Conservation (phyloP, 371 early-diverging fungal species). For the Haplosporangium sp. region DNA sequence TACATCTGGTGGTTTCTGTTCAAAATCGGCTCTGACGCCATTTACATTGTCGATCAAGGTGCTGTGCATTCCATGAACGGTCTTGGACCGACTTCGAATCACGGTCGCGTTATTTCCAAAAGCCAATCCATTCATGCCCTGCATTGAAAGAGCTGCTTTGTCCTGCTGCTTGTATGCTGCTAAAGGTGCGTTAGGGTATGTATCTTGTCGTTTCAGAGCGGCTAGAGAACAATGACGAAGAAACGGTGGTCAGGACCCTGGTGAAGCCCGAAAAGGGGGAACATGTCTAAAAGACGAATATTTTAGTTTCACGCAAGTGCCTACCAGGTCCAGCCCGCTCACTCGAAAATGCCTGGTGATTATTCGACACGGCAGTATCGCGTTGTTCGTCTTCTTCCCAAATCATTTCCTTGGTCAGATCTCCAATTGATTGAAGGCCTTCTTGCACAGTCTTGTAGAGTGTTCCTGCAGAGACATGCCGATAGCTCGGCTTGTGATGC, state of each 20-base stretch:
- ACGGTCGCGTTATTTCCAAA: conserved; percentile 24
- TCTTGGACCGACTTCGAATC: conserved; percentile 35
- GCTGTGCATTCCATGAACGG: conserved; percentile 10
- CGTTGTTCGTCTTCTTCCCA: conserved; percentile 2
- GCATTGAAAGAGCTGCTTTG: conserved; percentile 9
- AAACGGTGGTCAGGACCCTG: not conserved
- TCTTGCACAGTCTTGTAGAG: conserved; percentile 42
- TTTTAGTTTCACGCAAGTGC: not conserved
- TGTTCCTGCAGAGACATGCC: conserved; percentile 32
- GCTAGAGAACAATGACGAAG: not conserved
- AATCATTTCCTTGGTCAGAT: conserved; percentile 9
- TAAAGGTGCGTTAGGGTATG: not conserved
- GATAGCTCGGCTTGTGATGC: conserved; percentile 39
- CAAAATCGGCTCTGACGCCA: not conserved
- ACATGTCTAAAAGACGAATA: not conserved
- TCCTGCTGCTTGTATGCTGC: not conserved
- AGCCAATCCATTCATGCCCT: conserved; percentile 21
- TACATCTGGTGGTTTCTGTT: conserved; percentile 1
- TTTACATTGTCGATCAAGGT: not conserved
- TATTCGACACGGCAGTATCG: not conserved
- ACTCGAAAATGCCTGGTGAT: not conserved
- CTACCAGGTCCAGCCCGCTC: conserved; percentile 33
- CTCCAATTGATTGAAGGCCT: conserved; percentile 13
- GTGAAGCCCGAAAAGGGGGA: not conserved
- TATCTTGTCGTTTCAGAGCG: conserved; percentile 1